Evolutionary conservation across 352 stramenopile species (phyloP).

Genomic region (Phytophthora fragariae): DNA sequence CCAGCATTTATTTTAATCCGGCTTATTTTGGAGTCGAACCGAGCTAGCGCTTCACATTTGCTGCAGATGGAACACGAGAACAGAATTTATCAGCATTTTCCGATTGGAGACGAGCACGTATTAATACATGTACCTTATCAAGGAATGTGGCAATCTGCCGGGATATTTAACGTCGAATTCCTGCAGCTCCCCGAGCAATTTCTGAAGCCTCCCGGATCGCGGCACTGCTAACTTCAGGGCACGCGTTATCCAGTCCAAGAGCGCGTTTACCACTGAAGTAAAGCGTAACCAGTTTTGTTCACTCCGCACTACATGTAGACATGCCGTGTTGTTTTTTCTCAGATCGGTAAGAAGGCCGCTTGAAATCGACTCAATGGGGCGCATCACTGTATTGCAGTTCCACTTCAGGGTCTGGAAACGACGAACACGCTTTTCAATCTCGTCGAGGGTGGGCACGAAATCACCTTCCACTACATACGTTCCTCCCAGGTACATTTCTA

Average conservation of each 20-base stretch:
- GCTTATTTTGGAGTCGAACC: not conserved
- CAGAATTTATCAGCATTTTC: not conserved
- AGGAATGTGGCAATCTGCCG: conserved; percentile 4
- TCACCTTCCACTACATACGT: conserved; percentile 14
- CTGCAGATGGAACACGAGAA: not conserved
- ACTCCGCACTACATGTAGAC: conserved; percentile 6
- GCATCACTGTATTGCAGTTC: conserved; percentile 4
- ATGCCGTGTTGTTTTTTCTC: not conserved
- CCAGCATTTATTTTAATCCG: not conserved
- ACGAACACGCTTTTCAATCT: conserved; percentile 14
- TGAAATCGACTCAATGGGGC: conserved; percentile 25
- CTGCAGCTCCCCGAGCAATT: not conserved
- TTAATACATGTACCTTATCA: conserved; percentile 15
- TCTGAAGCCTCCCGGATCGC: not conserved
- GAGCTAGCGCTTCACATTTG: conserved; percentile 7
- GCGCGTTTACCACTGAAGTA: not conserved
- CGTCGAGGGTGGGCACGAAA: conserved; percentile 1
- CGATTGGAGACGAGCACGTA: not conserved
- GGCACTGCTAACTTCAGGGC: not conserved
- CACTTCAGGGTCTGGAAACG: not conserved
- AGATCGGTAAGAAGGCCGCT: conserved; percentile 11
- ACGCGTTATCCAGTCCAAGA: conserved; percentile 7
- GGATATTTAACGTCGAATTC: conserved; percentile 20
- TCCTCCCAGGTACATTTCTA: not conserved
- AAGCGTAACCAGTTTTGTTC: conserved; percentile 21